Base-by-base conservation (phyloP, 208 protist genomes). In the Trypanosomatidae sp. region DNA sequence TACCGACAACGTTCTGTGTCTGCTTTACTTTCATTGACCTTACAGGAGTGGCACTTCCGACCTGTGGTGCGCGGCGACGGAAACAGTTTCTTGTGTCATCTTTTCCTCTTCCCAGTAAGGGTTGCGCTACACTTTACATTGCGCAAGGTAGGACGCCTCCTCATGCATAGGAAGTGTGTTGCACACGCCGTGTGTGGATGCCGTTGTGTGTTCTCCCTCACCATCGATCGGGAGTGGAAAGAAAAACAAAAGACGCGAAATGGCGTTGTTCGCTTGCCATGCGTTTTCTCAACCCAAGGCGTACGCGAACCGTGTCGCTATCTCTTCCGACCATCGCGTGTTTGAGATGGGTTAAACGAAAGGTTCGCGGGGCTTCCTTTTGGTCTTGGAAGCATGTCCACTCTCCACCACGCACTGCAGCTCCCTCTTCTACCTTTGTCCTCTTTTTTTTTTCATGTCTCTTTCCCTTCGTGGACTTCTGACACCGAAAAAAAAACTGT, bases 381-480 rank as follows among this genome's bases (percentile, higher is more conserved):
- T 47, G 60, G 19, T 62, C 30, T 22, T 43, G 58, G 28, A 22
- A 43, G 15, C 58, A 62, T 41, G 9, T 30, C 3, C n/a, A 39
- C 60, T 65, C 8, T 47, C 19, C 10, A 44, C 22, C 36, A 30
- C 28, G 46, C 60, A 47, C 60, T 41, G 5, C 53, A 30, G 1
- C 25, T 28, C 25, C 13, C 10, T 33, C 33, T 41, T 62, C 58
- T 62, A 41, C 30, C 41, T 62, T 36, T 13, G 17, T 13, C 8
- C 44, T 66, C 36, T 6, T 46, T 52, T 62, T 74, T 47, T 53
- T 64, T 68, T 17, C 19, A 8, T 67, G 44, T 12, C 43, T 39
- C 60, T 41, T 49, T 66, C 30, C 56, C 62, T 50, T 44, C n/a
- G 36, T 67, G 41, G 44, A 7, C 28, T 7, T 53, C 44, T 68